phyloP scores from a whole-genome alignment of 169 alveolate species.

The Eimeria nieschulzi region DNA sequence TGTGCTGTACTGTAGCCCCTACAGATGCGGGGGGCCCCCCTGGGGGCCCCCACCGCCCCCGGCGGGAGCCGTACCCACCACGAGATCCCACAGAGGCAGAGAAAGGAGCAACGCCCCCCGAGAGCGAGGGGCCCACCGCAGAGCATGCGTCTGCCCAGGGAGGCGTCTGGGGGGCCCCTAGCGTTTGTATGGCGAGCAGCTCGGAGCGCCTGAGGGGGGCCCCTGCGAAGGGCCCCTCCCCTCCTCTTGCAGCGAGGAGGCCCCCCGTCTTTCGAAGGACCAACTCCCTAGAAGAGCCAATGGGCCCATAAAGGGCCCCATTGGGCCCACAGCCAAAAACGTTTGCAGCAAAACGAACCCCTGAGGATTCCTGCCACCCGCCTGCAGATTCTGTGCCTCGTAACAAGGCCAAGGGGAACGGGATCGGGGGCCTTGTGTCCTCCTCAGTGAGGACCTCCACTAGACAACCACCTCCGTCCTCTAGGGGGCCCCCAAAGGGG shows the following conservation, averaged over 20 bases:
- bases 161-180: background rate
- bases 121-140: background rate
- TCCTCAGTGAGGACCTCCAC: constrained; percentile 7
- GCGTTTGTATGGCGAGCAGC: background rate
- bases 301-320: background rate
- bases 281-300: constrained; percentile 3
- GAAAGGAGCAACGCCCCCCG: background rate
- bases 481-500: constrained; percentile 37
- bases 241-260: constrained; percentile 10
- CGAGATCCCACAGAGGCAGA: background rate
- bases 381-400: constrained; percentile 16
- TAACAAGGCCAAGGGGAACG: background rate
- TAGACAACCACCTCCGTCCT: background rate
- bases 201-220: constrained; percentile 1
- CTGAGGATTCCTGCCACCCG: background rate
- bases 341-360: background rate
- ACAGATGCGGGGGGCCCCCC: background rate
- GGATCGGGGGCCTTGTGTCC: constrained; percentile 27
- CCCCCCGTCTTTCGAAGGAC: background rate
- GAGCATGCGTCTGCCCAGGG: background rate
- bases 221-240: constrained; percentile 5
- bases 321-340: background rate
- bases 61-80: background rate
- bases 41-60: constrained; percentile 36
- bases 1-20: background rate